phyloP scores from a whole-genome alignment of 495 filamentous ascomycete species.

The Tuber brumale region DNA sequence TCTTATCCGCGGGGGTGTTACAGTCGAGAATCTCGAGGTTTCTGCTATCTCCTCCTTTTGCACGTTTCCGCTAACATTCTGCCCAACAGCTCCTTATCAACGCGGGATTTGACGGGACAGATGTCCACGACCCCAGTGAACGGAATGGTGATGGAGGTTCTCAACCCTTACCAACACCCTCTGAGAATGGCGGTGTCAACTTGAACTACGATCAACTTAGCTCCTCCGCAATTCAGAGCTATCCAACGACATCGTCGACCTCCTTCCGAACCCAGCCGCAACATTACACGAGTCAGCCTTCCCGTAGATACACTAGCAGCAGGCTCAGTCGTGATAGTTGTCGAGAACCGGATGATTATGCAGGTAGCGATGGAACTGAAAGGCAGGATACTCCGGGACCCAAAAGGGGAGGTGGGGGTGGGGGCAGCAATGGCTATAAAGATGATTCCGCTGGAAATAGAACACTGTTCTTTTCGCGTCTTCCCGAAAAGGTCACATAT shows the following conservation, averaged over 20 bases:
- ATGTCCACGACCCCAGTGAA: background rate
- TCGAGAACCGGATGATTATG: constrained; percentile 9
- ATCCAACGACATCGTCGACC: constrained; percentile 7
- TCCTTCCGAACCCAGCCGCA: constrained; percentile 17
- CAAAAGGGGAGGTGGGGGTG: background rate
- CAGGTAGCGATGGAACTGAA: constrained; percentile 20
- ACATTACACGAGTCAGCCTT: constrained; percentile 16
- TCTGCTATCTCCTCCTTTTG: constrained; percentile 2
- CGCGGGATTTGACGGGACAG: constrained; percentile 21
- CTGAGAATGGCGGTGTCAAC: constrained; percentile 4
- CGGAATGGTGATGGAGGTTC: constrained; percentile 11
- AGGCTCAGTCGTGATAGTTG: constrained; percentile 11
- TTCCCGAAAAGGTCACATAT: constrained; percentile 60
- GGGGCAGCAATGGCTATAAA: constrained; percentile 15
- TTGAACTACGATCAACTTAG: background rate
- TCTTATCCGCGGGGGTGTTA: constrained; percentile 38
- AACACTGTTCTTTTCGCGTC: constrained; percentile 57
- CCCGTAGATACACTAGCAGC: background rate
- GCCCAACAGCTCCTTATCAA: constrained; percentile 32
- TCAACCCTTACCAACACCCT: constrained; percentile 15
- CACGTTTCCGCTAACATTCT: constrained; percentile 12
- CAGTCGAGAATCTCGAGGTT: constrained; percentile 34
- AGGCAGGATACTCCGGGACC: constrained; percentile 12
- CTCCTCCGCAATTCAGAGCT: background rate
- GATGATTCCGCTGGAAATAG: constrained; percentile 40